phyloP scores from a whole-genome alignment of 108 stramenopile species.

The Nitzschia sp. region DNA sequence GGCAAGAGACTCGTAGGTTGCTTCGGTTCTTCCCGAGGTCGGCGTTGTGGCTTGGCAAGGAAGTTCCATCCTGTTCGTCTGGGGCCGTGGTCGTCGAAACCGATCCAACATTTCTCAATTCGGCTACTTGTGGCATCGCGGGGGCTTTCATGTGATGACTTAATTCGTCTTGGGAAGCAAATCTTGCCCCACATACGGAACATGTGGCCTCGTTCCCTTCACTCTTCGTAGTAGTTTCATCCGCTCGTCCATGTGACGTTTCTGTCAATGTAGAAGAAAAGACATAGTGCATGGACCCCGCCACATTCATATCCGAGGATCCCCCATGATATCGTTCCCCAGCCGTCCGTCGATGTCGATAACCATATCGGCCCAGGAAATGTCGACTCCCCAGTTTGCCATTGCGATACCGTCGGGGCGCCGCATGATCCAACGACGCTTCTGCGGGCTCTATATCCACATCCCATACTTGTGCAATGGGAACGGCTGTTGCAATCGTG shows the following conservation, averaged over 20 bases:
- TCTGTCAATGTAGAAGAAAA: slow-evolving; percentile 30
- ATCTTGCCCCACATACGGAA: slow-evolving; percentile 42
- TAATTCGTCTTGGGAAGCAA: slow-evolving; percentile 30
- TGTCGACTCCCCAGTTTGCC: slow-evolving; percentile 64
- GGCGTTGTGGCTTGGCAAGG: background rate
- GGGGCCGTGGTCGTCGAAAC: background rate
- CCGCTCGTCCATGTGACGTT: background rate
- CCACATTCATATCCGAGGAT: slow-evolving; percentile 51
- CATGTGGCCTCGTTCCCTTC: slow-evolving; percentile 21
- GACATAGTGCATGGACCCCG: slow-evolving; percentile 54
- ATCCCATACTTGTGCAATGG: slow-evolving; percentile 46
- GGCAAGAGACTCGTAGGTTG: background rate
- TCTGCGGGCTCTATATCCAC: background rate
- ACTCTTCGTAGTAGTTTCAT: background rate
- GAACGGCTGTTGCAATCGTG: slow-evolving; percentile 34
- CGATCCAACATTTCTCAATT: background rate
- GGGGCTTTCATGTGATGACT: slow-evolving; percentile 37
- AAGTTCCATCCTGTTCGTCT: background rate
- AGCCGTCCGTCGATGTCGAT: slow-evolving; percentile 69
- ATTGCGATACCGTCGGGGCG: slow-evolving; percentile 64
- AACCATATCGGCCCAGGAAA: slow-evolving; percentile 62
- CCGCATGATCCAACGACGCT: slow-evolving; percentile 38
- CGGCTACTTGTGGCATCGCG: slow-evolving; percentile 39
- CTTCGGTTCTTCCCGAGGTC: background rate
- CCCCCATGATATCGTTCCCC: slow-evolving; percentile 52